These are phyloP conservation scores for Gossypium gossypioides DNA, from an alignment of 441 rosid genomes.

Conservation along the genomic window DNA sequence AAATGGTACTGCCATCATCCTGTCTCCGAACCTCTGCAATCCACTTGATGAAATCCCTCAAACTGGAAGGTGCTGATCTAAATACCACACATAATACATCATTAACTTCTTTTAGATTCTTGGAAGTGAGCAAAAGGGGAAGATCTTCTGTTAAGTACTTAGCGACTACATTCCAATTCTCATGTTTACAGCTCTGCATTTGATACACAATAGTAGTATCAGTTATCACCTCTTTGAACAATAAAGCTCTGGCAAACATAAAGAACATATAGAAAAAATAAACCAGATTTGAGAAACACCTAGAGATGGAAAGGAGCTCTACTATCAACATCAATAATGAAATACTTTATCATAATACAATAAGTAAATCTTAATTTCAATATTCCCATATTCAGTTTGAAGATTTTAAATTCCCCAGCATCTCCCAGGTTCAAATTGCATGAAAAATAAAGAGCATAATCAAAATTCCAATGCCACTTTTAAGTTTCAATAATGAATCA, in stretches of 20 bases:
- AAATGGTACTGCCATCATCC: slow-evolving; percentile 44
- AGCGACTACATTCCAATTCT: slow-evolving; percentile 46
- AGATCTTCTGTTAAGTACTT: slow-evolving; percentile 68
- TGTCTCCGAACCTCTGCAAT: slow-evolving; percentile 65
- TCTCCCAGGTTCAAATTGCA: not conserved
- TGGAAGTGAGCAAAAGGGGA: slow-evolving; percentile 53
- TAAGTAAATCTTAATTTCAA: not conserved
- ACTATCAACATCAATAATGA: not conserved
- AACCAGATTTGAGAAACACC: not conserved
- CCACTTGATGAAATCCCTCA: slow-evolving; percentile 67
- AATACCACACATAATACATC: slow-evolving; percentile 39
- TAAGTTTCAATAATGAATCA: not conserved
- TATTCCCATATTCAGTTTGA: not conserved
- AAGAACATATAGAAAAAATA: not conserved
- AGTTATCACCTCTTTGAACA: slow-evolving; percentile 3
- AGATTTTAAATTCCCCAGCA: not conserved
- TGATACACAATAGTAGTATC: not conserved
- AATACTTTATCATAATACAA: not conserved
- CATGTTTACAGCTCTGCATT: slow-evolving; percentile 49
- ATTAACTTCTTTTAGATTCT: slow-evolving; percentile 45
- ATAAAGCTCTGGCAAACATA: not conserved
- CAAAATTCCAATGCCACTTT: not conserved
- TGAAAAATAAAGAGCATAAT: not conserved
- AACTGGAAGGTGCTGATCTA: slow-evolving; percentile 47
- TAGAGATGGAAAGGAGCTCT: not conserved